Evolutionary conservation across 208 protist species (phyloP).

Genomic region (Acanthamoeba lenticulata): DNA sequence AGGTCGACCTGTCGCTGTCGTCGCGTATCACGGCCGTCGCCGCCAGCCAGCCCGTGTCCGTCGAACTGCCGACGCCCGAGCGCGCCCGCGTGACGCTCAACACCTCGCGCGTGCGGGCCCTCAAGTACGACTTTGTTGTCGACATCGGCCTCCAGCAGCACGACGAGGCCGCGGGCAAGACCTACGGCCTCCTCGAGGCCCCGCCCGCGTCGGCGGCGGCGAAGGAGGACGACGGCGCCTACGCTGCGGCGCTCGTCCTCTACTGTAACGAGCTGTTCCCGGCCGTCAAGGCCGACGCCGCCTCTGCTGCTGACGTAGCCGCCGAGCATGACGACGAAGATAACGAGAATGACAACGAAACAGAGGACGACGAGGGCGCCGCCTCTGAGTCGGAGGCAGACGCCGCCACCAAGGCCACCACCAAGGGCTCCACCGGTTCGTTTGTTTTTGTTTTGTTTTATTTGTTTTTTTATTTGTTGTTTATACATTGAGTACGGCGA

Average conservation of each 20-base stretch:
- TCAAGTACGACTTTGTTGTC: slow-evolving; percentile 21
- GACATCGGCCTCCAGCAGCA: background rate
- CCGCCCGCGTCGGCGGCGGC: too few species aligned
- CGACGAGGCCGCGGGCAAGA: background rate
- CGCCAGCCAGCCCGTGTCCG: background rate
- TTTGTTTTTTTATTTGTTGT: background rate
- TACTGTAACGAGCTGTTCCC: background rate
- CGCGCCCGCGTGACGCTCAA: too few species aligned
- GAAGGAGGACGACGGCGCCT: background rate
- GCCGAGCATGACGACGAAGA: background rate
- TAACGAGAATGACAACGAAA: background rate
- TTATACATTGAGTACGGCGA: background rate
- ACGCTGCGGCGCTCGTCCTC: background rate
- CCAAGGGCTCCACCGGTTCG: background rate
- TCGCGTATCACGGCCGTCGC: background rate
- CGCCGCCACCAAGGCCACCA: too few species aligned
- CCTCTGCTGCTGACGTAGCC: background rate
- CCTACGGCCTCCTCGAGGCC: background rate
- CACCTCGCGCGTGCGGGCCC: background rate
- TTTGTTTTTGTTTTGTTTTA: background rate
- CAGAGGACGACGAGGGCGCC: background rate
- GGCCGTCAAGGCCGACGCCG: background rate
- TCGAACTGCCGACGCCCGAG: background rate
- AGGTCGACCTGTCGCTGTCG: background rate
- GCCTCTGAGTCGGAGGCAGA: background rate